Conservation (phyloP, 331 rosid species). For the Malus hybrid region DNA sequence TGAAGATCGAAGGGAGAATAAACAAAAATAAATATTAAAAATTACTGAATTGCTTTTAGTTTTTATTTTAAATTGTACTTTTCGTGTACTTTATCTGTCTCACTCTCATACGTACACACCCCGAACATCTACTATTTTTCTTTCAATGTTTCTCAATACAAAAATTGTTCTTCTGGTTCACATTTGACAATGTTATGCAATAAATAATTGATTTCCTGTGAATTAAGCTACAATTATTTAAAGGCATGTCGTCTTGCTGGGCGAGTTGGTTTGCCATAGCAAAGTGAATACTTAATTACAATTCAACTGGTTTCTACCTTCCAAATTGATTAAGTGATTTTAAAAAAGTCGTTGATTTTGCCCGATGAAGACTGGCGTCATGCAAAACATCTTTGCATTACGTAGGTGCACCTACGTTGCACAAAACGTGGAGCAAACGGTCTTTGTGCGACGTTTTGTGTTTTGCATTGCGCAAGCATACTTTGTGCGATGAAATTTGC, state of each 20-base stretch:
- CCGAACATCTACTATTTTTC: neutral
- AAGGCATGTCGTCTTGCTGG: constrained; percentile 89
- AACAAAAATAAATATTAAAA: neutral
- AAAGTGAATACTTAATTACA: too few species aligned
- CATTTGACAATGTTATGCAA: neutral
- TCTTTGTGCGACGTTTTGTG: too few species aligned
- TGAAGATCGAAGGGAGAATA: too few species aligned
- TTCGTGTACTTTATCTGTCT: neutral
- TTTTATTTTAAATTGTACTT: neutral
- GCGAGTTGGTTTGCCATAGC: constrained; percentile 56
- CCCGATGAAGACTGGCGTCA: too few species aligned
- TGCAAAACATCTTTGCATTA: too few species aligned
- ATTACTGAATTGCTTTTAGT: neutral
- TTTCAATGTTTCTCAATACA: neutral
- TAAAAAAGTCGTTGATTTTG: too few species aligned
- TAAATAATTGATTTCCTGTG: neutral
- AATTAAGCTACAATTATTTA: constrained; percentile 16
- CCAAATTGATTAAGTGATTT: too few species aligned
- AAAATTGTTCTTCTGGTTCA: neutral
- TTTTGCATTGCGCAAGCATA: too few species aligned
- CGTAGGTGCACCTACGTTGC: too few species aligned
- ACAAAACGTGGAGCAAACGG: too few species aligned
- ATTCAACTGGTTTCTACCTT: too few species aligned
- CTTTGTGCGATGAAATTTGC: too few species aligned
- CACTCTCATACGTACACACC: neutral